A percentile compares a stretch with the other conserved stretches of the same genome.
These are phyloP conservation scores for Apiotrichum domesticum DNA, from an alignment of 1,284 basidiomycete species.

Conservation along the genomic window DNA sequence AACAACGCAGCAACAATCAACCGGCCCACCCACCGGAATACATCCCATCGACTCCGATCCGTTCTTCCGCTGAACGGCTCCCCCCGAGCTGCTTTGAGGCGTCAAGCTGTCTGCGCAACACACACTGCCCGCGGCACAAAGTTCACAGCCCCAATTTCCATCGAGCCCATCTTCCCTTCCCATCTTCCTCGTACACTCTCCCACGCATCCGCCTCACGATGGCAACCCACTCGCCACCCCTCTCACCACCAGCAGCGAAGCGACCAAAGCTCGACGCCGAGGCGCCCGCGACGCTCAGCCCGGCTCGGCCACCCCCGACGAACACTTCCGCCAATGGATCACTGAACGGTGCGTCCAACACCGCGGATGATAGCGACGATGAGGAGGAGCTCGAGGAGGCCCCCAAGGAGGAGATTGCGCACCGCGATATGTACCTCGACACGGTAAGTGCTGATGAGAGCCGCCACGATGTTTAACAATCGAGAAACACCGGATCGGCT, in stretches of 20 bases:
- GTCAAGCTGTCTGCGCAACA: no score
- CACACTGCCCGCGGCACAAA: no score
- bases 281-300: slow-evolving; percentile 2
- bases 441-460: slow-evolving; percentile 57
- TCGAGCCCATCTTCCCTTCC: no score
- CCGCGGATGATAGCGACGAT: slow-evolving; percentile 52
- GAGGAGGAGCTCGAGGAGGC: slow-evolving; percentile 41
- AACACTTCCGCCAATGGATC: neutral
- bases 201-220: neutral
- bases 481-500: no score
- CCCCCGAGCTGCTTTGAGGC: no score
- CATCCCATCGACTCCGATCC: no score
- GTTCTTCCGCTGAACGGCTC: no score
- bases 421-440: slow-evolving; percentile 90
- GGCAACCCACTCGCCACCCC: slow-evolving; percentile 18
- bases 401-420: slow-evolving; percentile 52
- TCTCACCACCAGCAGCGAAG: slow-evolving; percentile 40
- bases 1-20: no score
- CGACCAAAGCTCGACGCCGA: slow-evolving; percentile 28
- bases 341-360: slow-evolving; percentile 18
- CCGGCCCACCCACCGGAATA: no score
- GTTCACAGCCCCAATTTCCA: no score
- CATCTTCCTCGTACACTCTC: neutral
- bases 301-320: slow-evolving; percentile 2
- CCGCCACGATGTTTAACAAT: neutral